Evolutionary conservation across 2,329 filamentous ascomycete species (phyloP).

Genomic region (Aspergillus chevalieri): DNA sequence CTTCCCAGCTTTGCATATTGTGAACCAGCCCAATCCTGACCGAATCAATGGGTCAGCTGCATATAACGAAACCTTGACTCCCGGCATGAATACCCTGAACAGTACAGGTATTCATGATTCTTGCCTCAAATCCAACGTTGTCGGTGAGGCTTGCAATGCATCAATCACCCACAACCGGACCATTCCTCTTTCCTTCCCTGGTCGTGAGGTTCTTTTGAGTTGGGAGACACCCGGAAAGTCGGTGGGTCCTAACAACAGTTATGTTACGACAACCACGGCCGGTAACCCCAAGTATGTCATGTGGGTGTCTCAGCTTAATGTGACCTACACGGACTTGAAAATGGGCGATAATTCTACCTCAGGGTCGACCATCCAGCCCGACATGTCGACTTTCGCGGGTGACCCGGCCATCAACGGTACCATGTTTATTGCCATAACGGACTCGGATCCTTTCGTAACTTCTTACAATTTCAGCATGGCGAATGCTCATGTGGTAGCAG

Average conservation of each 20-base stretch:
- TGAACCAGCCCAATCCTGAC: conserved; percentile 71
- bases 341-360: conserved; percentile 46
- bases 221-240: conserved; percentile 66
- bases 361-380: conserved; percentile 68
- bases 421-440: conserved; percentile 72
- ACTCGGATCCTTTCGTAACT: conserved; percentile 61
- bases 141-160: conserved; percentile 51
- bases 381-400: conserved; percentile 59
- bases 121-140: conserved; percentile 53
- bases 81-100: conserved; percentile 29
- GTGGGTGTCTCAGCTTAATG: conserved; percentile 72
- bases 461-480: conserved; percentile 69
- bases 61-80: conserved; percentile 54
- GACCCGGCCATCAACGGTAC: conserved; percentile 70
- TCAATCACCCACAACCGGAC: conserved; percentile 64
- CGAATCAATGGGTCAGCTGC: conserved; percentile 58
- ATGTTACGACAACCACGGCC: conserved; percentile 59
- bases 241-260: conserved; percentile 76
- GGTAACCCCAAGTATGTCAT: conserved; percentile 59
- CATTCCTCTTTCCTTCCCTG: conserved; percentile 66
- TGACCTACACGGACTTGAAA: conserved; percentile 62
- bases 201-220: conserved; percentile 61
- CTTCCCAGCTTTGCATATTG: conserved; percentile 64
- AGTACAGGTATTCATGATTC: conserved; percentile 41
- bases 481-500: conserved; percentile 69